A percentile compares a stretch with the other conserved stretches of the same genome.
These are phyloP conservation scores for Mallotus nudiflorus DNA, from an alignment of 345 rosid species.

Conservation along the genomic window DNA sequence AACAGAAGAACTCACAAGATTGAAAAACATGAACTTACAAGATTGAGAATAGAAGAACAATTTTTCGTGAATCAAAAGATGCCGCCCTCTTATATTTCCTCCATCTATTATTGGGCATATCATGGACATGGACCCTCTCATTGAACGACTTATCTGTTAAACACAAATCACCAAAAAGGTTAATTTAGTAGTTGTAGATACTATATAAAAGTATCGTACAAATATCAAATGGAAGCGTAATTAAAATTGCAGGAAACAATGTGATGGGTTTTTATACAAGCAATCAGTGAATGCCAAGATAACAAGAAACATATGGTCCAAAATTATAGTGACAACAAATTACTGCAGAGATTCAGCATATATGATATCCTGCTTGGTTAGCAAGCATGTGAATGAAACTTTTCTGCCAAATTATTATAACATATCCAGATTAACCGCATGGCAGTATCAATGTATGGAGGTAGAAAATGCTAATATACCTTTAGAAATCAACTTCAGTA, in stretches of 20 bases:
- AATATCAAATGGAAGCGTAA: not conserved
- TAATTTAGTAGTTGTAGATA: constrained; percentile 1
- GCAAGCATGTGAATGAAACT: not conserved
- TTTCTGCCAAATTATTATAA: not conserved
- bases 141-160: constrained; percentile 56
- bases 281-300: not conserved
- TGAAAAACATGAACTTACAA: constrained; percentile 55
- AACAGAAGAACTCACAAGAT: too few relatives aligned
- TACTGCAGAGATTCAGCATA: not conserved
- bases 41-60: constrained; percentile 82
- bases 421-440: not conserved
- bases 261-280: not conserved
- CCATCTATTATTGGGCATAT: constrained; percentile 73
- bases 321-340: not conserved
- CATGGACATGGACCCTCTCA: constrained; percentile 67
- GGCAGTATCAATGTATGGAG: not conserved
- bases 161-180: not conserved
- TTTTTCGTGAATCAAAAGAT: constrained; percentile 78
- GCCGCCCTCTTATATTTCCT: constrained; percentile 85
- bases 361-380: not conserved
- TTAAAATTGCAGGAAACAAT: not conserved
- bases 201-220: not conserved
- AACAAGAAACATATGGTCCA: not conserved
- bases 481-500: constrained; percentile 26
- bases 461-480: constrained; percentile 16